These are phyloP conservation scores for Wickerhamomyces rabaulensis DNA, from an alignment of 805 yeast genomes.

Conservation along the genomic window DNA sequence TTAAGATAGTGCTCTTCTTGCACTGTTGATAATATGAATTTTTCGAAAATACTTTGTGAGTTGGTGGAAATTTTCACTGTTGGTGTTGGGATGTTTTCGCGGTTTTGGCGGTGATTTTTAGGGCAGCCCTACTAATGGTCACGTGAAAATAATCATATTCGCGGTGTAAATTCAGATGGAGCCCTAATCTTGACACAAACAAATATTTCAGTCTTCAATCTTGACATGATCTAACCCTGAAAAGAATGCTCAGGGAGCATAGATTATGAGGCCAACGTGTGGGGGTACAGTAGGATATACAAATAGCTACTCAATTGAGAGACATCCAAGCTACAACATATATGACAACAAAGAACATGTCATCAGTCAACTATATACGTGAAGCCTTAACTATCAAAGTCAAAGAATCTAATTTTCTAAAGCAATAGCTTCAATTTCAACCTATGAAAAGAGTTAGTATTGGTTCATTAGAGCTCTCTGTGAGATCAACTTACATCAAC, in stretches of 20 bases:
- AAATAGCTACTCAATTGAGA: too few species aligned
- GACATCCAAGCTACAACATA: neutral
- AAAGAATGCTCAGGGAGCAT: too few species aligned
- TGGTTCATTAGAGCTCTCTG: neutral
- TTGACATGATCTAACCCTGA: too few species aligned
- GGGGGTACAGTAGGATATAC: too few species aligned
- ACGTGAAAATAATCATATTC: neutral
- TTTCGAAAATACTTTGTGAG: neutral
- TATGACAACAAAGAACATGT: neutral
- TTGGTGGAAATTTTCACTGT: slow-evolving; percentile 1
- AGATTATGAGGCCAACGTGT: too few species aligned
- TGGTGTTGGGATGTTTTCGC: slow-evolving; percentile 7
- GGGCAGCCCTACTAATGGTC: slow-evolving; percentile 6
- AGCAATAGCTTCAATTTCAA: slow-evolving; percentile 93
- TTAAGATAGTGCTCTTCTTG: neutral
- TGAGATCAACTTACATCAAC: slow-evolving; percentile 42
- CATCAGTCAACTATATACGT: neutral
- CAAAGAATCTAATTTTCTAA: neutral
- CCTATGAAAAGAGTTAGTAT: slow-evolving; percentile 20
- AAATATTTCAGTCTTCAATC: neutral
- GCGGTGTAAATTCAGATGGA: neutral
- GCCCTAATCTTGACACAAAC: neutral
- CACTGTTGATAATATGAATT: neutral
- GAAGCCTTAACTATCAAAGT: neutral
- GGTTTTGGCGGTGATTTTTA: neutral